A percentile compares a stretch with the other conserved stretches of the same genome.
These are phyloP conservation scores for Seiridium unicorne DNA, from an alignment of 2,329 filamentous ascomycete species.

Conservation along the genomic window DNA sequence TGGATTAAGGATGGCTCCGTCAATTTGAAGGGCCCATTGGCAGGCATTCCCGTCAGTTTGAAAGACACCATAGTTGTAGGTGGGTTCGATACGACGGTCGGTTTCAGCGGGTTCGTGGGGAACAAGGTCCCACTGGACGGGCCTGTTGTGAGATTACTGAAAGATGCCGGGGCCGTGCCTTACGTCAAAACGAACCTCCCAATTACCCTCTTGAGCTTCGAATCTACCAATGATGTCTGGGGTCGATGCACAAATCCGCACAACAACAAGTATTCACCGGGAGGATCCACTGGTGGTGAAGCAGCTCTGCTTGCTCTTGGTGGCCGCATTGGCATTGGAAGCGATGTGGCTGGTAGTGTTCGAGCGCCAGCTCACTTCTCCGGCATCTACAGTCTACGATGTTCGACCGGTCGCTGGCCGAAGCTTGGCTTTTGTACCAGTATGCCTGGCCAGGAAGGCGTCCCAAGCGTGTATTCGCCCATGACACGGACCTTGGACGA, in stretches of 20 bases:
- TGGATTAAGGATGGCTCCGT: slow-evolving; percentile 61
- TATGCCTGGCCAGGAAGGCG: slow-evolving; percentile 90
- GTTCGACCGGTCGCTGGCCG: slow-evolving; percentile 87
- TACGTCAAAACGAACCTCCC: slow-evolving; percentile 93
- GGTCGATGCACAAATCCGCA: slow-evolving; percentile 81
- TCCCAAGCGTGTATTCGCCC: slow-evolving; percentile 85
- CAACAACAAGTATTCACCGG: slow-evolving; percentile 79
- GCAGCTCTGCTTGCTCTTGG: slow-evolving; percentile 77
- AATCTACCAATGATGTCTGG: slow-evolving; percentile 78
- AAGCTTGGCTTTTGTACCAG: slow-evolving; percentile 81
- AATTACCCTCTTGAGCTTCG: slow-evolving; percentile 82
- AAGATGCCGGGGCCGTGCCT: slow-evolving; percentile 83
- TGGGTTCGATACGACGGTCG: slow-evolving; percentile 80
- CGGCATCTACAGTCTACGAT: slow-evolving; percentile 83
- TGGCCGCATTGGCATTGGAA: slow-evolving; percentile 85
- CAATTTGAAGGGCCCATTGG: slow-evolving; percentile 78
- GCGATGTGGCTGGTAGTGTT: slow-evolving; percentile 87
- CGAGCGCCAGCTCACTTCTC: slow-evolving; percentile 85
- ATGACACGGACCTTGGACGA: slow-evolving; percentile 88
- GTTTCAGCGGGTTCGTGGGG: slow-evolving; percentile 71
- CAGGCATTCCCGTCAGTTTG: slow-evolving; percentile 81
- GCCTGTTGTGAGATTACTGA: slow-evolving; percentile 70
- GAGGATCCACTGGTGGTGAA: slow-evolving; percentile 87
- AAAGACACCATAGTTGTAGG: slow-evolving; percentile 80
- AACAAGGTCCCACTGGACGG: slow-evolving; percentile 70